Evolutionary conservation across 1,284 basidiomycete species (phyloP).

Genomic region (Megacollybia platyphylla): DNA sequence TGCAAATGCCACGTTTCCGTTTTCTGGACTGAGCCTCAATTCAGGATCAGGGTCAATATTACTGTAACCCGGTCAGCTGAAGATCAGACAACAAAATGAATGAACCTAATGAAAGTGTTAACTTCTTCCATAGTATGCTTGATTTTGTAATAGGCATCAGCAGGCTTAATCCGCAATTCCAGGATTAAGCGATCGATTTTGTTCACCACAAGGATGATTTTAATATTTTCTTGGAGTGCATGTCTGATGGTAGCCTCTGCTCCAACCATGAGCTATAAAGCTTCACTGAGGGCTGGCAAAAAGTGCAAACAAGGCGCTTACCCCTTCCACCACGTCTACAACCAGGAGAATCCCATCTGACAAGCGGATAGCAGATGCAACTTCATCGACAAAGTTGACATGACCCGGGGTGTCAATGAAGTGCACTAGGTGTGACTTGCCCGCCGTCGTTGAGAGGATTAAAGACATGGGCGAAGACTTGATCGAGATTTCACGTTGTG

Average conservation of each 20-base stretch:
- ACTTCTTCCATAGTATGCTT: constrained; percentile 99
- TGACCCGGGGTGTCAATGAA: constrained; percentile 97
- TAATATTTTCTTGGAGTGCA: constrained; percentile 78
- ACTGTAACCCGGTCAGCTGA: constrained; percentile 25
- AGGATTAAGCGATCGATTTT: constrained; percentile 97
- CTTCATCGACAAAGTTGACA: constrained; percentile 96
- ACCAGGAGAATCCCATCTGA: constrained; percentile 93
- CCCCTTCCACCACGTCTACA: constrained; percentile 93
- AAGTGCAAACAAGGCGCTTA: constrained; percentile 23
- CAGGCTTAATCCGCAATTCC: constrained; percentile 90
- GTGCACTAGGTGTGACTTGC: constrained; percentile 91
- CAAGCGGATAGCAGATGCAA: constrained; percentile 77
- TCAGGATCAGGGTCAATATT: constrained; percentile 82
- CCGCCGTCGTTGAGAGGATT: constrained; percentile 74
- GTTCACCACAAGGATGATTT: constrained; percentile 92
- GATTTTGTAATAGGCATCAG: constrained; percentile 97
- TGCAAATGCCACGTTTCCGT: constrained; percentile 95
- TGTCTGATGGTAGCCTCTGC: constrained; percentile 82
- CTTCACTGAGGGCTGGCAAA: constrained; percentile 4
- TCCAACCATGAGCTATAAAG: constrained; percentile 70
- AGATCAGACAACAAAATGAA: constrained; percentile 1
- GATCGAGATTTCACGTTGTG: constrained; percentile 86
- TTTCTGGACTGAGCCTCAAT: constrained; percentile 83
- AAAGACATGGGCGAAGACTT: constrained; percentile 97
- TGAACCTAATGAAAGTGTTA: constrained; percentile 87